These are phyloP conservation scores for Tolypocladium sp. DNA, from an alignment of 2,329 filamentous ascomycete genomes.

Conservation along the genomic window DNA sequence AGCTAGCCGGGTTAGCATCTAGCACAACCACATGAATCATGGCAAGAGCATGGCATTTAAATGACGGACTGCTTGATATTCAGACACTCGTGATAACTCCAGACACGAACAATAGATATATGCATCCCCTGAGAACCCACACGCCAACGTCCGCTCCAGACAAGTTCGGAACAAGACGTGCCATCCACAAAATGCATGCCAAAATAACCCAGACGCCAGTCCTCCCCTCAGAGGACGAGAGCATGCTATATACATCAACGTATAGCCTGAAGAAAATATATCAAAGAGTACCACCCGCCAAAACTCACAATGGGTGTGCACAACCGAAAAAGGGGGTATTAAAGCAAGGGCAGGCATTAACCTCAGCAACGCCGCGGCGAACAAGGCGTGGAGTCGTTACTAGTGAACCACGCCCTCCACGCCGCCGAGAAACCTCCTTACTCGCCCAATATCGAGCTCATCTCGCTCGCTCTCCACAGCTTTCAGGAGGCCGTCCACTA, in stretches of 20 bases:
- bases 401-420: conserved; percentile 56
- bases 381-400: conserved; percentile 6
- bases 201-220: neutral
- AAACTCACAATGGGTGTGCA: neutral
- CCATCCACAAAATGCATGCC: neutral
- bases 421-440: conserved; percentile 70
- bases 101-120: neutral
- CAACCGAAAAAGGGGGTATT: neutral
- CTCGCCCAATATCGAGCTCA: conserved; percentile 66
- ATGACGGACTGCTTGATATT: neutral
- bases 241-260: neutral
- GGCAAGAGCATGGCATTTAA: neutral
- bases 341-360: neutral
- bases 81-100: neutral
- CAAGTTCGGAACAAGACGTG: neutral
- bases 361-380: neutral
- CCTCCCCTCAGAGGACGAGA: neutral
- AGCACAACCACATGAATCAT: neutral
- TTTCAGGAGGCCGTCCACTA: conserved; percentile 69
- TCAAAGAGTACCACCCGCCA: neutral
- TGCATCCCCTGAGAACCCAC: neutral
- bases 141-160: neutral
- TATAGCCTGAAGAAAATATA: neutral
- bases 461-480: conserved; percentile 83
- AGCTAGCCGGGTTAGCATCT: neutral